Percentiles rank a stretch among this genome's conserved stretches.
These are phyloP conservation scores for Voacanga thouarsii DNA, from an alignment of 257 asterid genomes.

Conservation along the genomic window DNA sequence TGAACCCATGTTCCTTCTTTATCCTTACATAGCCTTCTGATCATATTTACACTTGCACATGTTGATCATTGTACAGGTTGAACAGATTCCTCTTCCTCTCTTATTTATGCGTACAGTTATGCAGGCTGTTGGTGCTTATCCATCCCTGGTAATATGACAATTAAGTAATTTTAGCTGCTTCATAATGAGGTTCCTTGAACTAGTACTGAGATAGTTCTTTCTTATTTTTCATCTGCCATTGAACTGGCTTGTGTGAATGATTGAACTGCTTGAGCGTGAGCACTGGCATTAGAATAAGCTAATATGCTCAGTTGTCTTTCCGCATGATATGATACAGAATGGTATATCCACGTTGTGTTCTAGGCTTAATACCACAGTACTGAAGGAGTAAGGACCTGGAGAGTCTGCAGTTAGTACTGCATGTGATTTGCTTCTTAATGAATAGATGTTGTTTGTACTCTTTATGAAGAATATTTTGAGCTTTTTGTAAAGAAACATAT, in stretches of 20 bases:
- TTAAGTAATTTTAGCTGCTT: background rate
- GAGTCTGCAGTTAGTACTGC: background rate
- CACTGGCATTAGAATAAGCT: background rate
- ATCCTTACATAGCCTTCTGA: constrained; percentile 6
- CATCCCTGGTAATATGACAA: constrained; percentile 67
- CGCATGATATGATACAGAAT: background rate
- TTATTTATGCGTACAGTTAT: constrained; percentile 96
- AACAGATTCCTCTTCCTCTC: constrained; percentile 93
- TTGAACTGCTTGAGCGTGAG: background rate
- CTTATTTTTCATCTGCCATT: background rate
- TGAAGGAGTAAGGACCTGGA: too few relatives aligned
- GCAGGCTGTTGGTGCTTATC: constrained; percentile 96
- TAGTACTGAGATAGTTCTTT: background rate
- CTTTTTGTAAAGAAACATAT: background rate
- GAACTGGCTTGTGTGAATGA: background rate
- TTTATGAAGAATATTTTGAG: background rate
- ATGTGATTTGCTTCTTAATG: background rate
- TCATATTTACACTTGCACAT: background rate
- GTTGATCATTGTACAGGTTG: constrained; percentile 61
- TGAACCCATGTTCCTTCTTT: background rate
- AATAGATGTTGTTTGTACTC: background rate
- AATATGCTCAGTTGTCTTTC: background rate
- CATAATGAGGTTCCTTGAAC: background rate
- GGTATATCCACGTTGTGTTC: background rate
- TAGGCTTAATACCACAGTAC: background rate